These are phyloP conservation scores for Limtongia smithiae DNA, from an alignment of 805 yeast species.

Conservation along the genomic window DNA sequence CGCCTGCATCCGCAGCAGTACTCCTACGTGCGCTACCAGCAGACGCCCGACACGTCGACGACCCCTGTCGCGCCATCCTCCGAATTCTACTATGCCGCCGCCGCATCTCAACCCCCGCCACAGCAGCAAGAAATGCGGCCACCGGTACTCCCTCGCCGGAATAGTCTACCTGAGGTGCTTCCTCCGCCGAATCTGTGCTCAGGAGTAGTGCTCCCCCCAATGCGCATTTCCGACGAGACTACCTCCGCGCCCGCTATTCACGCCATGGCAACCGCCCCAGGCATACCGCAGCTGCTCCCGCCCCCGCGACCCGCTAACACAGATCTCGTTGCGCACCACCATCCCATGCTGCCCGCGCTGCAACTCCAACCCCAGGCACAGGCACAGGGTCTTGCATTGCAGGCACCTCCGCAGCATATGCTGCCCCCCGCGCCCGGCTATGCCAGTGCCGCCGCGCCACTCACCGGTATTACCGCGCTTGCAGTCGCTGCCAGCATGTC, in stretches of 20 bases:
- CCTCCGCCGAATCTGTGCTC: background rate
- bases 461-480: background rate
- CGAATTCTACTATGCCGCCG: background rate
- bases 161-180: constrained; percentile 4
- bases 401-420: background rate
- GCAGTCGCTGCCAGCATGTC: too few relatives aligned
- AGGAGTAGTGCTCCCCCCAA: constrained; percentile 4
- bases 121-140: background rate
- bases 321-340: too few relatives aligned
- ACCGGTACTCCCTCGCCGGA: too few relatives aligned
- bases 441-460: background rate
- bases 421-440: too few relatives aligned
- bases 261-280: background rate
- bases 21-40: constrained; percentile 2
- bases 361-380: background rate
- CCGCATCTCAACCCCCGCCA: too few relatives aligned
- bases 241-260: constrained; percentile 2
- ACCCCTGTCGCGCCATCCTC: background rate
- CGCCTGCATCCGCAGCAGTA: constrained; percentile 6
- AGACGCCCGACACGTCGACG: too few relatives aligned
- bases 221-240: constrained; percentile 1
- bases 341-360: too few relatives aligned
- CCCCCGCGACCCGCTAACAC: background rate
- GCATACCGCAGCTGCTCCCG: background rate
- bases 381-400: background rate